Conservation (phyloP, 2,329 filamentous ascomycete genomes). For the Trichoderma sp. region DNA sequence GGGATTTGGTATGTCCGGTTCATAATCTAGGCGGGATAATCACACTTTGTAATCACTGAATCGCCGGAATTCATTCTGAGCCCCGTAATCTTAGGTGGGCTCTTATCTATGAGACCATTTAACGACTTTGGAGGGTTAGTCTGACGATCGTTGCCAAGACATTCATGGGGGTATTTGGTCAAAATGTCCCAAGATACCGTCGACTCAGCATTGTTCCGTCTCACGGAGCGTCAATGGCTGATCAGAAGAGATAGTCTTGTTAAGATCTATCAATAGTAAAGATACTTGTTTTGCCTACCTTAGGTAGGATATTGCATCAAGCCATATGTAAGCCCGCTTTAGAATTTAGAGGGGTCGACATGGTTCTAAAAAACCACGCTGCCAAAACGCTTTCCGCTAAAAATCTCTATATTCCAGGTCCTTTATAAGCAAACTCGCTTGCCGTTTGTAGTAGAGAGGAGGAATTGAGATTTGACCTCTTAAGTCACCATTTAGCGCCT, state of each 20-base stretch:
- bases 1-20: neutral
- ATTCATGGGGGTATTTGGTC: neutral
- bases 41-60: neutral
- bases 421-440: neutral
- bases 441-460: neutral
- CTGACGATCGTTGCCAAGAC: neutral
- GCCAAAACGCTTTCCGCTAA: neutral
- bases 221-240: neutral
- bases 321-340: neutral
- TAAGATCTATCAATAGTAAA: neutral
- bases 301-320: neutral
- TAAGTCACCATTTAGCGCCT: neutral
- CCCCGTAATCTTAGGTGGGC: neutral
- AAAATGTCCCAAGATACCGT: neutral
- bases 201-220: neutral
- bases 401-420: neutral
- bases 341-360: neutral
- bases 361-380: neutral
- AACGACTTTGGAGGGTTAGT: neutral
- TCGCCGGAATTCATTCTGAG: neutral
- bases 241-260: neutral
- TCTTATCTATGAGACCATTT: neutral
- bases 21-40: neutral
- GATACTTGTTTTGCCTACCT: neutral
- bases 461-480: neutral